These are phyloP conservation scores for Cyanidiococcus yangmingshanensis DNA, from an alignment of 23 red algal genomes.

Conservation along the genomic window DNA sequence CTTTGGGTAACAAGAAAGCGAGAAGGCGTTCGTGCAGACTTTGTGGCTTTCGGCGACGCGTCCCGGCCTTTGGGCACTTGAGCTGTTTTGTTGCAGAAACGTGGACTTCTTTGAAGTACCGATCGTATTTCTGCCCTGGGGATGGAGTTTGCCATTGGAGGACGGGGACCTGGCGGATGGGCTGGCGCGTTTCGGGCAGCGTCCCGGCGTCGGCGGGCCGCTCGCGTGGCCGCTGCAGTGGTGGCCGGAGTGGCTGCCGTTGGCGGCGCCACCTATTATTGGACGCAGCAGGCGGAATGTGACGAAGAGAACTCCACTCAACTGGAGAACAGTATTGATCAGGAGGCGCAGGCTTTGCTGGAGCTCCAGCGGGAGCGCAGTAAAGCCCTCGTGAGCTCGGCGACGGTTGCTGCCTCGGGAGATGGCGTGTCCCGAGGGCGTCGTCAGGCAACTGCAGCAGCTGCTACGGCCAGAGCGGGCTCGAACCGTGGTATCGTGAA, in stretches of 20 bases:
- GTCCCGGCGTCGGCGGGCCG: background rate
- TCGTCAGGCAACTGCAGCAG: too few relatives aligned
- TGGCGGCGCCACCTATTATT: slow-evolving; percentile 18
- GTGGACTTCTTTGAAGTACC: too few relatives aligned
- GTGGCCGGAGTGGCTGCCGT: slow-evolving; percentile 9
- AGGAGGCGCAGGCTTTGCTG: background rate
- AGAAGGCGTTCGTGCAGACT: too few relatives aligned
- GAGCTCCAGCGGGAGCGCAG: background rate
- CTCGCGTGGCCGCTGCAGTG: slow-evolving; percentile 6
- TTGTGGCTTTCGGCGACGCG: too few relatives aligned
- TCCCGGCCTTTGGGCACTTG: too few relatives aligned
- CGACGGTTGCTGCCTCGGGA: background rate
- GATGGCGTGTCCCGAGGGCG: background rate
- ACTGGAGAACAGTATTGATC: background rate
- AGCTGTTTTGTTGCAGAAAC: too few relatives aligned
- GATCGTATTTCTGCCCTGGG: background rate
- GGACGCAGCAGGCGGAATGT: slow-evolving; percentile 15
- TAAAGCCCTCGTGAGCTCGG: background rate
- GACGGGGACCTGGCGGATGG: slow-evolving; percentile 5
- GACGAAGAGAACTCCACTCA: background rate
- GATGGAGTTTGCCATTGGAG: slow-evolving; percentile 10
- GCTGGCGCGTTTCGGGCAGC: slow-evolving; percentile 4
- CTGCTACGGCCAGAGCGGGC: background rate
- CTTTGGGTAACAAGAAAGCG: too few relatives aligned
- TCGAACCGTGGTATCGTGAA: background rate